Conservation (phyloP, 2,329 filamentous ascomycete genomes). For the Cucurbitaria berberidis region DNA sequence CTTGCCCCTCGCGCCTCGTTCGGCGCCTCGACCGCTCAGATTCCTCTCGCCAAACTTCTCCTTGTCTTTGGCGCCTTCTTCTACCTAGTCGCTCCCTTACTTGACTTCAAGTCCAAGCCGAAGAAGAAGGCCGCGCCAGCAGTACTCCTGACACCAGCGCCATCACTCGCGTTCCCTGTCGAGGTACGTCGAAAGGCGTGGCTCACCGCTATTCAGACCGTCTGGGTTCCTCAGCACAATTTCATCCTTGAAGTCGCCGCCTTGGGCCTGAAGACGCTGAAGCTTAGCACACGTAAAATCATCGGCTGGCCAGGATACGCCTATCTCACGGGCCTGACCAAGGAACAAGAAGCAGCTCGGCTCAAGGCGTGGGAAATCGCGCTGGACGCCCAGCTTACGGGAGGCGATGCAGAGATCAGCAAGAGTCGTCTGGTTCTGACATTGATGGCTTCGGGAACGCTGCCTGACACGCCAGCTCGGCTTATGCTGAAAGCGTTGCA, state of each 20-base stretch:
- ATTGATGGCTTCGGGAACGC: slow-evolving; percentile 83
- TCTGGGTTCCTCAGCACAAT: slow-evolving; percentile 87
- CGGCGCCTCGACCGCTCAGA: slow-evolving; percentile 35
- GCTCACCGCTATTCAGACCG: slow-evolving; percentile 90
- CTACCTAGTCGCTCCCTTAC: slow-evolving; percentile 63
- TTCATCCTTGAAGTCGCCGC: slow-evolving; percentile 86
- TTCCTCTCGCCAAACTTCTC: slow-evolving; percentile 58
- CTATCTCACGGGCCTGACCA: slow-evolving; percentile 76
- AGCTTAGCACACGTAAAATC: slow-evolving; percentile 78
- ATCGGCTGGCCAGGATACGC: slow-evolving; percentile 81
- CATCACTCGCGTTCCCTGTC: slow-evolving; percentile 80
- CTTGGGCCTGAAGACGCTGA: slow-evolving; percentile 77
- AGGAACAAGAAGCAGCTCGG: slow-evolving; percentile 83
- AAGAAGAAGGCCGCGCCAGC: slow-evolving; percentile 55
- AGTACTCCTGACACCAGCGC: slow-evolving; percentile 58
- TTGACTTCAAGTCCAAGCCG: slow-evolving; percentile 63
- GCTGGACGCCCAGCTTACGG: slow-evolving; percentile 88
- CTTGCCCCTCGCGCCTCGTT: slow-evolving; percentile 43
- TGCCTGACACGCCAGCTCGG: slow-evolving; percentile 80
- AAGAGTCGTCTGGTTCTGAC: slow-evolving; percentile 85
- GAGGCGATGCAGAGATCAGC: slow-evolving; percentile 88
- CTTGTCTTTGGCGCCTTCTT: slow-evolving; percentile 60
- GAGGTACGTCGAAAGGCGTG: slow-evolving; percentile 87
- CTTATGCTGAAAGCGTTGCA: slow-evolving; percentile 94
- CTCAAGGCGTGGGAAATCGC: slow-evolving; percentile 94